Percentiles rank a stretch among this genome's conserved stretches.
These are phyloP conservation scores for Effrenium voratum DNA, from an alignment of 73 alveolate genomes.

Conservation along the genomic window DNA sequence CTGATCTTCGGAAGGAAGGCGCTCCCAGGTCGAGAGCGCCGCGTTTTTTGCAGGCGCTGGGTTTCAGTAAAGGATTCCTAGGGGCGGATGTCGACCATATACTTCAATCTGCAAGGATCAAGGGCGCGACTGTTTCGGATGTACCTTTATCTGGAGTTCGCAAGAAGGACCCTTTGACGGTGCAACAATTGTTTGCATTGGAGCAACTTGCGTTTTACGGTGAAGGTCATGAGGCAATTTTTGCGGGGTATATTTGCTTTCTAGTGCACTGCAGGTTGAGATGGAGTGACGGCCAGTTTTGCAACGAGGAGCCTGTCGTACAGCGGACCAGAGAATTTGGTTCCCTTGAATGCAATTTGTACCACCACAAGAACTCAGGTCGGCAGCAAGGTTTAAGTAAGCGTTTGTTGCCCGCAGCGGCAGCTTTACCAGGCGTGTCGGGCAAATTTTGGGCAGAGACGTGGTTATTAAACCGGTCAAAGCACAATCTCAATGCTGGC, in stretches of 20 bases:
- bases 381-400: background rate
- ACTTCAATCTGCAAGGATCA: background rate
- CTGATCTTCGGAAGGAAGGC: background rate
- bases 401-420: background rate
- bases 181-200: background rate
- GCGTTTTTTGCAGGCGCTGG: background rate
- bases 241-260: background rate
- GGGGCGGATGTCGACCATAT: background rate
- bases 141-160: background rate
- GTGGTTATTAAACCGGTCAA: background rate
- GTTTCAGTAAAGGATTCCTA: background rate
- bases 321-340: background rate
- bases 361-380: background rate
- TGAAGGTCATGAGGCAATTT: background rate
- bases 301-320: background rate
- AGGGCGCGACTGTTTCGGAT: background rate
- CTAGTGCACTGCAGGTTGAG: background rate
- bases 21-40: background rate
- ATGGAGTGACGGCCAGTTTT: background rate
- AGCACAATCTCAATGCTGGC: background rate
- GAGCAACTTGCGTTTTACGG: background rate
- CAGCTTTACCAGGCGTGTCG: background rate
- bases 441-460: background rate
- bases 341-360: background rate
- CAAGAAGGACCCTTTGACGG: background rate